Conservation (phyloP, 495 filamentous ascomycete species). For the Penicillium silybi region DNA sequence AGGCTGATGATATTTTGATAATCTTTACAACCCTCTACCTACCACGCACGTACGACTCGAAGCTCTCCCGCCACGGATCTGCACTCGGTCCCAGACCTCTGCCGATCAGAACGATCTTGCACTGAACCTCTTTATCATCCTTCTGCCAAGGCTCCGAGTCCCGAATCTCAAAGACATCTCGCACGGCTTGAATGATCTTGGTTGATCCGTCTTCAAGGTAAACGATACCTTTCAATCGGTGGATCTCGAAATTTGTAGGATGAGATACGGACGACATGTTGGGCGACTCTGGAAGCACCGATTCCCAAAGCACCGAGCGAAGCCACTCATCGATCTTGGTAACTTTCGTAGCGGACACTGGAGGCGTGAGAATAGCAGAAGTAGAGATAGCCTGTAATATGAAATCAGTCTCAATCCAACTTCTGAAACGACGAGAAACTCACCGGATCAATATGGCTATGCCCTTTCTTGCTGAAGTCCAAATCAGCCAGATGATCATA, state of each 20-base stretch:
- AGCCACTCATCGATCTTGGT: conserved; percentile 74
- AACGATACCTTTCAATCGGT: conserved; percentile 80
- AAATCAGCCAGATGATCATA: conserved; percentile 76
- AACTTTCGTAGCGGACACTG: conserved; percentile 51
- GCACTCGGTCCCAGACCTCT: conserved; percentile 47
- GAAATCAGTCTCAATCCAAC: not conserved
- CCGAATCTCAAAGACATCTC: conserved; percentile 88
- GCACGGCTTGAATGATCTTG: conserved; percentile 84
- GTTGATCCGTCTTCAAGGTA: conserved; percentile 54
- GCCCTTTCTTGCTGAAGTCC: conserved; percentile 61
- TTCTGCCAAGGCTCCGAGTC: conserved; percentile 48
- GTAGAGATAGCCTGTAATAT: conserved; percentile 77
- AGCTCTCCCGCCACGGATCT: conserved; percentile 30
- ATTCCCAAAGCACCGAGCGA: conserved; percentile 79
- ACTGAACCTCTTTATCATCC: conserved; percentile 28
- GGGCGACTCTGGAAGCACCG: conserved; percentile 47
- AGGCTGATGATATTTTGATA: not conserved
- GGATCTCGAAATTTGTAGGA: conserved; percentile 60
- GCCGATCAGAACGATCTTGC: conserved; percentile 82
- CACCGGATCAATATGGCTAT: conserved; percentile 82
- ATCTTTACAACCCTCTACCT: not conserved
- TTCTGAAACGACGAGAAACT: conserved; percentile 12
- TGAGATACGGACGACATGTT: conserved; percentile 6
- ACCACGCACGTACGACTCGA: conserved; percentile 27
- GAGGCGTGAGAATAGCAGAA: conserved; percentile 59